These are phyloP conservation scores for Oemleria cerasiformis DNA, from an alignment of 306 rosid genomes.

Conservation along the genomic window DNA sequence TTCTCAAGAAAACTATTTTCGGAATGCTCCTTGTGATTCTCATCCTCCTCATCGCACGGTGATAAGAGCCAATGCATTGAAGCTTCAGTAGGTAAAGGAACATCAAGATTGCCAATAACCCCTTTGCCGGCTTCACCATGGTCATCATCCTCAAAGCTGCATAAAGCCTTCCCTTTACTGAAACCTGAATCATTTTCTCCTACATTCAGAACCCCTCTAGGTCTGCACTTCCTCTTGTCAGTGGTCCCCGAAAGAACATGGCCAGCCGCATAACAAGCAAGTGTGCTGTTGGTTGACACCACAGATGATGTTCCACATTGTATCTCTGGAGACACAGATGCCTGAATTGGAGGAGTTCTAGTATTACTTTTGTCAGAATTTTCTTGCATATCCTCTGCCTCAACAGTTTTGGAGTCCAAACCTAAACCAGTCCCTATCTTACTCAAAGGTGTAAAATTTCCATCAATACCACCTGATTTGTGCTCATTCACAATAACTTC, in stretches of 20 bases:
- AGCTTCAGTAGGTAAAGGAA: conserved; percentile 75
- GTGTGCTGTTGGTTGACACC: conserved; percentile 38
- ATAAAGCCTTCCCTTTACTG: conserved; percentile 31
- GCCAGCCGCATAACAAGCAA: conserved; percentile 81
- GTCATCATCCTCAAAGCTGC: conserved; percentile 32
- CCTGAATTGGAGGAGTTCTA: conserved; percentile 70
- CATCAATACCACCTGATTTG: conserved; percentile 28
- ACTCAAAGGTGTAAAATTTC: conserved; percentile 43
- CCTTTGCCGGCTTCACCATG: conserved; percentile 14
- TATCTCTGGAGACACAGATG: conserved; percentile 79
- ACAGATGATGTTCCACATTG: conserved; percentile 49
- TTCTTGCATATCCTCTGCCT: conserved; percentile 31
- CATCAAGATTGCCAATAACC: conserved; percentile 15
- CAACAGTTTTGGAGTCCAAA: conserved; percentile 27
- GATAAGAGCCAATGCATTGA: conserved; percentile 75
- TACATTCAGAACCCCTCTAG: conserved; percentile 69
- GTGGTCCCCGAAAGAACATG: conserved; percentile 70
- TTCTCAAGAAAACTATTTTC: conserved; percentile 25
- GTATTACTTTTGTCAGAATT: conserved; percentile 29
- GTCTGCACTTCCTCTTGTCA: conserved; percentile 85
- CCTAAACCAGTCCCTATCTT: conserved; percentile 31
- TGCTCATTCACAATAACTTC: conserved; percentile 25
- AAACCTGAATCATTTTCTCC: conserved; percentile 43
- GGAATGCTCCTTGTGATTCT: conserved; percentile 31
- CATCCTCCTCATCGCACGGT: conserved; percentile 50